Evolutionary conservation across 164 flowering plant genomes (phyloP), one percentile per base, ranked within the genome.

Genomic region (Vitis labrusca): DNA sequence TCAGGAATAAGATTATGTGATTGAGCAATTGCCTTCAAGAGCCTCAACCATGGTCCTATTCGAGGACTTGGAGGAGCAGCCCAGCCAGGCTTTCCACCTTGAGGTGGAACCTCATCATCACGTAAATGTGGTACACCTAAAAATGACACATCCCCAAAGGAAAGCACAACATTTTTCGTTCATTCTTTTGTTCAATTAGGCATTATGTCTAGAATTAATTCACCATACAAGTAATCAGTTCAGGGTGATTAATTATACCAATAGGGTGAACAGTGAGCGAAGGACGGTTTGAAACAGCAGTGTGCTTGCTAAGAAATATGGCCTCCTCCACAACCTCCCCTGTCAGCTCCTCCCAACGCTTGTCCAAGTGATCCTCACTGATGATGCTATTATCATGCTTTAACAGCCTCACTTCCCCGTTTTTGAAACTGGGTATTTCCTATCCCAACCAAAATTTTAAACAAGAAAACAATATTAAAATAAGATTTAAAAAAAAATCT

Each of bases 191-290:
- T 32, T 32, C 44, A 32, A 32, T 32, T 2, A 32, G 44, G 44
- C 44, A 32, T 32, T 32, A 32, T 32, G 44, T 32, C 44, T 32
- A 32, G 44, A 32, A 32, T 32, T 3, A 32, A 32, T 32, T 7
- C 44, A 32, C 44, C 44, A 7, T 32, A 32, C 44, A 32, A 32
- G 44, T 32, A 32, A 32, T 32, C 44, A 7, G 6, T 32, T 32
- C 44, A 32, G 44, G 44, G 5, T 32, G 44, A 32, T 32, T 32
- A 27, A 10, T 3, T 7, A 14, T 83, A 92, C 98, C 99, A n/a
- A 90, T 95, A 0, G 98, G 98, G 66, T 95, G 94, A 68, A 95
- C 77, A 5, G 98, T 95, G 68, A 95, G 89, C 3, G 98, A 94
- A 16, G 96, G 98, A 9, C 91, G 92, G 51, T 81, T 88, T 1